Percentiles rank a stretch among this genome's conserved stretches.
These are phyloP conservation scores for Neopestalotiopsis sp. DNA, from an alignment of 2,329 filamentous ascomycete species.

Conservation along the genomic window DNA sequence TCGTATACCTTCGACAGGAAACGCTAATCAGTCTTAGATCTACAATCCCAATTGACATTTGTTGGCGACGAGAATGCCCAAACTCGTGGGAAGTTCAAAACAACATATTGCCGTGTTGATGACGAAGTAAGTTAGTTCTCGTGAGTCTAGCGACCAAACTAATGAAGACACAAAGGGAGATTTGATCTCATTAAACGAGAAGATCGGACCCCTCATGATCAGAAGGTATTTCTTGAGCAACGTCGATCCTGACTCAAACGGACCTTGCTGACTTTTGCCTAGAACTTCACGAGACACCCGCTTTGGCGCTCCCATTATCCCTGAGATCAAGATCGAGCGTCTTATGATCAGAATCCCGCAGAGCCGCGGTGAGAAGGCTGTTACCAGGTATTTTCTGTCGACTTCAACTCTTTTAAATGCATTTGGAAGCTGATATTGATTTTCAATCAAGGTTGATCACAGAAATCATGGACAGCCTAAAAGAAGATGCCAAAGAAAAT, in stretches of 20 bases:
- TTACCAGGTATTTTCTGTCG: neutral
- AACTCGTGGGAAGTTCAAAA: neutral
- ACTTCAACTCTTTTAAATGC: neutral
- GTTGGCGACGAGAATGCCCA: neutral
- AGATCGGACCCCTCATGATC: neutral
- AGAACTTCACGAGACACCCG: neutral
- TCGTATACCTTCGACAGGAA: neutral
- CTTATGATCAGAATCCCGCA: neutral
- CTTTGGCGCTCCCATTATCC: neutral
- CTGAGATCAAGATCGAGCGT: neutral
- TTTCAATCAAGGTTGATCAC: neutral
- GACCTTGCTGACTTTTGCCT: neutral
- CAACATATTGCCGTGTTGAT: neutral
- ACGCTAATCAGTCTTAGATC: neutral
- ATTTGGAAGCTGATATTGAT: neutral
- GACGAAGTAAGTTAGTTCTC: neutral
- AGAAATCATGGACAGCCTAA: neutral
- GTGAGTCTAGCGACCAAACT: neutral
- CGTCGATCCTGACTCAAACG: neutral
- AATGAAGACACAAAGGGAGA: neutral
- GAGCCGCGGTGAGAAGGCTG: neutral
- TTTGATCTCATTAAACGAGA: neutral
- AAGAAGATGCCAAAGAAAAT: neutral
- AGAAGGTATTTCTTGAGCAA: neutral
- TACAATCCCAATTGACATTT: neutral